phyloP scores from a whole-genome alignment of 2,329 filamentous ascomycete species.

The Macroventuria anomochaeta region DNA sequence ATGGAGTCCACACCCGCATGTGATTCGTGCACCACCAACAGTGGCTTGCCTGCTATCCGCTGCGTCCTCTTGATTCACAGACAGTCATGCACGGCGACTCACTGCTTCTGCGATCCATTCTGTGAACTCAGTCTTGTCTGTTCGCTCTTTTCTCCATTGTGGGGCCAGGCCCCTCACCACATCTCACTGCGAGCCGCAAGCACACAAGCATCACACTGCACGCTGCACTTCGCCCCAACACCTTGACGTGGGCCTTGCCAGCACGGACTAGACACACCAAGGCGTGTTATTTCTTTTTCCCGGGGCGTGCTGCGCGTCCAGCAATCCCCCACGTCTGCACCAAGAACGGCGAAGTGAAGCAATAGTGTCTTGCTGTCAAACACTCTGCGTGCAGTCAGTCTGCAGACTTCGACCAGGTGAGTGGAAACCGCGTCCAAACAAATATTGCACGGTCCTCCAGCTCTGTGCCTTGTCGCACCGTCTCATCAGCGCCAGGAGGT shows the following conservation, averaged over 20 bases:
- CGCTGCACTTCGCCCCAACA: constrained; percentile 22
- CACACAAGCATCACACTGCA: constrained; percentile 23
- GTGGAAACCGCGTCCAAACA: constrained; percentile 5
- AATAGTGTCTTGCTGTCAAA: constrained; percentile 16
- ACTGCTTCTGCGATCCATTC: neutral
- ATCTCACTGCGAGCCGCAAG: constrained; percentile 1
- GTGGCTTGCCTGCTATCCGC: neutral
- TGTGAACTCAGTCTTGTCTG: neutral
- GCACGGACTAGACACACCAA: constrained; percentile 9
- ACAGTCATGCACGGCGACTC: neutral
- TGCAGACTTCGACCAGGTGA: constrained; percentile 1
- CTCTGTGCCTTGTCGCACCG: constrained; percentile 15
- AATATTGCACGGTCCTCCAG: constrained; percentile 1
- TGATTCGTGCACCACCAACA: constrained; percentile 18
- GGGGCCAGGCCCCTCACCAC: neutral
- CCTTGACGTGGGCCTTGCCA: constrained; percentile 23
- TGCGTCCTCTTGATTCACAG: neutral
- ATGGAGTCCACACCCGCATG: constrained; percentile 12
- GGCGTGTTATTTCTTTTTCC: constrained; percentile 4
- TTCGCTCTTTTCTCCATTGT: neutral
- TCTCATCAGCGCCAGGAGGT: constrained; percentile 13
- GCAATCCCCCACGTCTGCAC: constrained; percentile 10
- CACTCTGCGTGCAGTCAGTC: constrained; percentile 5
- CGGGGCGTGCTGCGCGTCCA: neutral
- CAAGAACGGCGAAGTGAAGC: constrained; percentile 23